phyloP scores from a whole-genome alignment of 768 basidiomycete genomes.

The Gloeopeniophorella convolvens region DNA sequence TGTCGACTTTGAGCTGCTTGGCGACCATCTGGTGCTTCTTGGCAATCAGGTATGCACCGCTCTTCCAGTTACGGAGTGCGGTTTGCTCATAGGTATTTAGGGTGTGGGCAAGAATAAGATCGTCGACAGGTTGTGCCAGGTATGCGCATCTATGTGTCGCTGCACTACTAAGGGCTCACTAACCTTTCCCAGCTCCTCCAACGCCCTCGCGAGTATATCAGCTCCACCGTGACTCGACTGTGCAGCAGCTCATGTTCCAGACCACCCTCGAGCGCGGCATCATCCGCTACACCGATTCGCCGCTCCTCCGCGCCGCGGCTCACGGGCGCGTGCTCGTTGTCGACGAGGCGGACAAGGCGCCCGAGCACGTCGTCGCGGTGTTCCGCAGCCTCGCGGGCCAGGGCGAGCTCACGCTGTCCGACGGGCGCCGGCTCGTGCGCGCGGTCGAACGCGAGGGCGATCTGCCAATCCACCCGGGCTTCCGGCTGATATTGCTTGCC shows the following conservation, averaged over 20 bases:
- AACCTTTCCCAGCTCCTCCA: slow-evolving; percentile 40
- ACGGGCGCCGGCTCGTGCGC: slow-evolving; percentile 51
- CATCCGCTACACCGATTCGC: slow-evolving; percentile 57
- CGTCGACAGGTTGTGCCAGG: slow-evolving; percentile 59
- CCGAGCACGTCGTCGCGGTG: slow-evolving; percentile 66
- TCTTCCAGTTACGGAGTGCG: background rate
- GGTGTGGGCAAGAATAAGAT: slow-evolving; percentile 72
- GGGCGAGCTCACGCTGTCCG: slow-evolving; percentile 55
- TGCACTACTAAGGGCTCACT: background rate
- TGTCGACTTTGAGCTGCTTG: slow-evolving; percentile 52
- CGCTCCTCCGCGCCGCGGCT: slow-evolving; percentile 55
- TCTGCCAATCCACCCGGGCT: slow-evolving; percentile 55
- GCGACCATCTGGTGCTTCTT: slow-evolving; percentile 58
- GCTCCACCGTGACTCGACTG: slow-evolving; percentile 63
- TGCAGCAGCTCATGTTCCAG: slow-evolving; percentile 65
- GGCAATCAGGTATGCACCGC: slow-evolving; percentile 50
- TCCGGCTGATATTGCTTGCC: slow-evolving; percentile 56
- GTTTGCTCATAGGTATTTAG: slow-evolving; percentile 25
- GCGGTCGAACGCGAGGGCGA: slow-evolving; percentile 43
- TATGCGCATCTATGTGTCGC: slow-evolving; percentile 19
- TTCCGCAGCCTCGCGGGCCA: slow-evolving; percentile 65
- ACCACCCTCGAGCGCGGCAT: slow-evolving; percentile 52
- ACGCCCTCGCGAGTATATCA: slow-evolving; percentile 66
- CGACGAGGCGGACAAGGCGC: slow-evolving; percentile 69
- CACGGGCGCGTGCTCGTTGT: slow-evolving; percentile 61